These are phyloP conservation scores for Penicillium janthinellum DNA, from an alignment of 2,329 filamentous ascomycete genomes.

Conservation along the genomic window DNA sequence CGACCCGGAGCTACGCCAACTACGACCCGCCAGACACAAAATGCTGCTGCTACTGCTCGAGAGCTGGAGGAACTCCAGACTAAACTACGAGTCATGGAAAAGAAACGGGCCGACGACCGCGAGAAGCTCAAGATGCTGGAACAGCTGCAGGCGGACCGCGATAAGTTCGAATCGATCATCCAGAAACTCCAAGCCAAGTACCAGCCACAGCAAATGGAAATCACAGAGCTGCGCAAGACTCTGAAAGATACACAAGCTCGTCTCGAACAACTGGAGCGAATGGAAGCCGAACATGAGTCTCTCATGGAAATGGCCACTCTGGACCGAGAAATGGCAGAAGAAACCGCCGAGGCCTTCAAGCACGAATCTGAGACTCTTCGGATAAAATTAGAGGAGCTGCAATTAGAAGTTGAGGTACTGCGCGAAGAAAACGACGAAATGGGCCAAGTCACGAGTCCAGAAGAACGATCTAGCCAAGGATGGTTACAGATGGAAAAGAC, in stretches of 20 bases:
- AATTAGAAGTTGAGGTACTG: conserved; percentile 84
- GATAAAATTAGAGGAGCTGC: conserved; percentile 76
- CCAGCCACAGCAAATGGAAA: conserved; percentile 80
- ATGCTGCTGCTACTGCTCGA: conserved; percentile 56
- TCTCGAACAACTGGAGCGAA: conserved; percentile 68
- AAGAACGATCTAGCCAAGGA: conserved; percentile 81
- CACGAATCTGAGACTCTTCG: conserved; percentile 77
- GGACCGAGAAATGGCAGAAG: conserved; percentile 95
- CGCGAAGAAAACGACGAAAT: conserved; percentile 85
- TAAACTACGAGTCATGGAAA: conserved; percentile 83
- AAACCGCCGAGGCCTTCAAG: conserved; percentile 80
- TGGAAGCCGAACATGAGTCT: conserved; percentile 82
- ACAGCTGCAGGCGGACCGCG: conserved; percentile 63
- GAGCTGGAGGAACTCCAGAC: conserved; percentile 87
- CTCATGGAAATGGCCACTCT: conserved; percentile 83
- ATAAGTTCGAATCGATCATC: conserved; percentile 72
- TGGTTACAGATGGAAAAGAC: conserved; percentile 91
- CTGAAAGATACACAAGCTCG: conserved; percentile 73
- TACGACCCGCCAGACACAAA: conserved; percentile 47
- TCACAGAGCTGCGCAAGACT: conserved; percentile 72
- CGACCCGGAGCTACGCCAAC: conserved; percentile 34
- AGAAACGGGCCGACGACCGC: conserved; percentile 80
- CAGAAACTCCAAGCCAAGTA: conserved; percentile 90
- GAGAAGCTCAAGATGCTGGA: conserved; percentile 81
- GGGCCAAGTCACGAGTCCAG: conserved; percentile 79